A percentile compares a stretch with the other conserved stretches of the same genome.
phyloP scores from a whole-genome alignment of 2,329 filamentous ascomycete species.

The Didymella sp. region DNA sequence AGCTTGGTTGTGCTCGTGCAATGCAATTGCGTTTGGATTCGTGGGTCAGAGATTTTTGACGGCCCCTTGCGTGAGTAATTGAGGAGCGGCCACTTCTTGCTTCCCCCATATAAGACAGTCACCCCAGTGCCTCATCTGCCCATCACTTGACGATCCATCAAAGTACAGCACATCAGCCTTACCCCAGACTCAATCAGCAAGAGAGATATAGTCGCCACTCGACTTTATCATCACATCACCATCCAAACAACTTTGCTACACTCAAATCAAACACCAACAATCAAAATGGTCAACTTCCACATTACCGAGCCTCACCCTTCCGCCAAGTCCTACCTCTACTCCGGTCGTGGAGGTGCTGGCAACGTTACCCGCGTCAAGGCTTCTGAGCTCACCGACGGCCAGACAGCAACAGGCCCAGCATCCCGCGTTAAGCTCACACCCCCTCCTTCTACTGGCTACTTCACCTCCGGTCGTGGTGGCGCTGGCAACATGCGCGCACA shows the following conservation, averaged over 20 bases:
- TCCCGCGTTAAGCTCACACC: slow-evolving; percentile 58
- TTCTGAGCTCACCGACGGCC: slow-evolving; percentile 60
- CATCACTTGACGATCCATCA: slow-evolving; percentile 20
- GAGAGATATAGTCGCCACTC: slow-evolving; percentile 20
- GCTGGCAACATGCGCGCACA: slow-evolving; percentile 68
- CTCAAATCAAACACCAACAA: slow-evolving; percentile 23
- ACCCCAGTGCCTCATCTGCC: slow-evolving; percentile 1
- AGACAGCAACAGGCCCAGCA: slow-evolving; percentile 55
- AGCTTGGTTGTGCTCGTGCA: slow-evolving; percentile 32
- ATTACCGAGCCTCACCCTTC: slow-evolving; percentile 69
- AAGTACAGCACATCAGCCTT: slow-evolving; percentile 18
- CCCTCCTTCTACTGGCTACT: slow-evolving; percentile 58
- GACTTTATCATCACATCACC: slow-evolving; percentile 16
- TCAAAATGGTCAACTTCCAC: slow-evolving; percentile 56
- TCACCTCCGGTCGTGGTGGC: slow-evolving; percentile 71
- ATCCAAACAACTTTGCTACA: slow-evolving; percentile 21
- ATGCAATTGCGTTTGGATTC: slow-evolving; percentile 35
- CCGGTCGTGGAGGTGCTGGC: slow-evolving; percentile 65
- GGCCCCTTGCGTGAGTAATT: slow-evolving; percentile 23
- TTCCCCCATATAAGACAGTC: slow-evolving; percentile 14
- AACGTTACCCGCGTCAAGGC: slow-evolving; percentile 64
- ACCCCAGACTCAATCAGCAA: slow-evolving; percentile 21
- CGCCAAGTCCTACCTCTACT: slow-evolving; percentile 59
- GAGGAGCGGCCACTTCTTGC: slow-evolving; percentile 17
- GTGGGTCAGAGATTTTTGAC: slow-evolving; percentile 37